These are phyloP conservation scores for Kentomonas sorsogonicus DNA, from an alignment of 208 protist genomes.

Conservation along the genomic window DNA sequence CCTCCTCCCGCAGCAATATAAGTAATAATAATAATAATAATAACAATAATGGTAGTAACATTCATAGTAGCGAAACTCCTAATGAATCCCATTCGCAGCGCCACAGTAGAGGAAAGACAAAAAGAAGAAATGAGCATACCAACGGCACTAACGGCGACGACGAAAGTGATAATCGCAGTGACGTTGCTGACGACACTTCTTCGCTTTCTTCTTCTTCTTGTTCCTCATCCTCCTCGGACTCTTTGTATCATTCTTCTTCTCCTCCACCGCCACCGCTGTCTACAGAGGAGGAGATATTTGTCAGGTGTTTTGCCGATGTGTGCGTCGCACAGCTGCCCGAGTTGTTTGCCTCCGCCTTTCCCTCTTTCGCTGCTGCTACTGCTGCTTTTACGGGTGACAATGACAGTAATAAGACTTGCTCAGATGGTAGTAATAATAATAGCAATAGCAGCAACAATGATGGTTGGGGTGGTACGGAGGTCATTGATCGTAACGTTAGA, in stretches of 20 bases:
- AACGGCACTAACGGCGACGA: background rate
- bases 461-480: background rate
- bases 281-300: no score
- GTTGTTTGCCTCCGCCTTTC: no score
- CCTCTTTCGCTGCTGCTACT: no score
- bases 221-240: no score
- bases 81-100: background rate
- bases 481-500: background rate
- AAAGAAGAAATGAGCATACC: background rate
- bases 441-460: background rate
- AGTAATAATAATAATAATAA: slow-evolving; percentile 8
- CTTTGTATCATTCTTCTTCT: no score
- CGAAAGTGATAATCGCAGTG: background rate
- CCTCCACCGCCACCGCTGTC: no score
- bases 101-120: background rate
- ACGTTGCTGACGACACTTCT: background rate
- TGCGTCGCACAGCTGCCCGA: no score
- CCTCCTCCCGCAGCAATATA: background rate
- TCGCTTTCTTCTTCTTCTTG: background rate
- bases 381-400: background rate
- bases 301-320: no score
- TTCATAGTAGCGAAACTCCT: background rate
- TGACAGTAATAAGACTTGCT: background rate
- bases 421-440: background rate
- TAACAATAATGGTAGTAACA: slow-evolving; percentile 3